Percentiles rank a stretch among this genome's conserved stretches.
These are phyloP conservation scores for Rhinocladiella mackenziei DNA, from an alignment of 2,329 filamentous ascomycete genomes.

Conservation along the genomic window DNA sequence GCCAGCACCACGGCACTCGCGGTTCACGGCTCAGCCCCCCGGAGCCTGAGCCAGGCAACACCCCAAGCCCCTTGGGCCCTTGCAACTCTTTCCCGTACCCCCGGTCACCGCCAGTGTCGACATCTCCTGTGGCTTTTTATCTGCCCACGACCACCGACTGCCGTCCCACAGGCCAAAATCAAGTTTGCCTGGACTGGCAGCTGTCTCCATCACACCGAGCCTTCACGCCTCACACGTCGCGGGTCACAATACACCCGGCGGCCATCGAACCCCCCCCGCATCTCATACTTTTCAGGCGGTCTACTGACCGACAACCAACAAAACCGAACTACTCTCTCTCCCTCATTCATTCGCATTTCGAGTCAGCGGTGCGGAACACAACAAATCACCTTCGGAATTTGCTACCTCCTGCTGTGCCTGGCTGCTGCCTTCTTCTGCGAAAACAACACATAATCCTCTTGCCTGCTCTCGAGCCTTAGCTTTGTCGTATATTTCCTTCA, in stretches of 20 bases:
- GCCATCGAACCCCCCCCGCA: conserved; percentile 1
- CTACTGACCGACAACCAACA: conserved; percentile 19
- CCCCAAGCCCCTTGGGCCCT: not conserved
- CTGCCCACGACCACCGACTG: conserved; percentile 10
- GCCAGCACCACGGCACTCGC: too few relatives aligned
- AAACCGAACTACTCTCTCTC: conserved; percentile 7
- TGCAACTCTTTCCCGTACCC: conserved; percentile 1
- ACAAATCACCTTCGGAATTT: conserved; percentile 9
- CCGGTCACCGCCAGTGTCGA: conserved; percentile 7
- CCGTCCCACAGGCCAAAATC: not conserved
- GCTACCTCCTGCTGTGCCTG: not conserved
- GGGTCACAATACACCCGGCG: conserved; percentile 1
- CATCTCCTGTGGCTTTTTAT: conserved; percentile 14
- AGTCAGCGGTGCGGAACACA: conserved; percentile 14
- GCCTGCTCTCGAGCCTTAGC: conserved; percentile 2
- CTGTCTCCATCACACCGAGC: too few relatives aligned
- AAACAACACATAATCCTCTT: conserved; percentile 10
- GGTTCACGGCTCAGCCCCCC: not conserved
- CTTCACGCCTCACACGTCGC: not conserved
- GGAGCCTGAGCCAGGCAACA: conserved; percentile 1
- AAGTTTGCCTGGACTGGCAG: conserved; percentile 4
- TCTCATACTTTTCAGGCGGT: conserved; percentile 19
- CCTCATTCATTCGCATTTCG: not conserved
- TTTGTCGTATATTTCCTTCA: not conserved
- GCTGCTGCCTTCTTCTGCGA: not conserved